Conservation (phyloP, 768 basidiomycete genomes). For the Boletus eberwhitei region DNA sequence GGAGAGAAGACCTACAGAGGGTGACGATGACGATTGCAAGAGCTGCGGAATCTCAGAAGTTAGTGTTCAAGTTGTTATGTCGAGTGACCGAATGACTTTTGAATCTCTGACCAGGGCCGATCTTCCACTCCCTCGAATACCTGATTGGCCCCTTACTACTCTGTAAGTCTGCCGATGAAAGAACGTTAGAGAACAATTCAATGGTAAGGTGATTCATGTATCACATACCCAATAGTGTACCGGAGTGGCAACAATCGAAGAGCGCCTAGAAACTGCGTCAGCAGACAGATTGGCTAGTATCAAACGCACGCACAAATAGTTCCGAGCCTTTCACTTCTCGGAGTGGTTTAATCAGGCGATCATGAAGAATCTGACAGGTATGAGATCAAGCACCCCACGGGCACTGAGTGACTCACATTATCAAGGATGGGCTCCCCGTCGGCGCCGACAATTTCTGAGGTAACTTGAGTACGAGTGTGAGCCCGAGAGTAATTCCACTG, state of each 20-base stretch:
- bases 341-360: slow-evolving; percentile 19
- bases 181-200: background rate
- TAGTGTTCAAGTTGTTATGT: background rate
- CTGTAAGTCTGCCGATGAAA: slow-evolving; percentile 16
- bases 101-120: slow-evolving; percentile 14
- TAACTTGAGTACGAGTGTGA: background rate
- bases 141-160: slow-evolving; percentile 2
- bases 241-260: slow-evolving; percentile 32
- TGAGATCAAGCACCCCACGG: background rate
- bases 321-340: slow-evolving; percentile 14
- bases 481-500: background rate
- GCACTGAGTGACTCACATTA: slow-evolving; percentile 9
- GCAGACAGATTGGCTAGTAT: background rate
- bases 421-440: slow-evolving; percentile 21
- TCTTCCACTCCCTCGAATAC: slow-evolving; percentile 17
- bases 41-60: background rate
- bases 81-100: slow-evolving; percentile 1
- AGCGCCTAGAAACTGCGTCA: slow-evolving; percentile 19
- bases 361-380: slow-evolving; percentile 18
- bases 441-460: slow-evolving; percentile 19
- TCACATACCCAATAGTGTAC: slow-evolving; percentile 20
- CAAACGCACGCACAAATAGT: slow-evolving; percentile 15
- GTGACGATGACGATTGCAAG: background rate
- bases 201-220: background rate
- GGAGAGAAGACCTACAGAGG: slow-evolving; percentile 7